A percentile compares a stretch with the other conserved stretches of the same genome.
phyloP scores from a whole-genome alignment of 2,329 filamentous ascomycete genomes.

The Chaetomiaceae sp. region DNA sequence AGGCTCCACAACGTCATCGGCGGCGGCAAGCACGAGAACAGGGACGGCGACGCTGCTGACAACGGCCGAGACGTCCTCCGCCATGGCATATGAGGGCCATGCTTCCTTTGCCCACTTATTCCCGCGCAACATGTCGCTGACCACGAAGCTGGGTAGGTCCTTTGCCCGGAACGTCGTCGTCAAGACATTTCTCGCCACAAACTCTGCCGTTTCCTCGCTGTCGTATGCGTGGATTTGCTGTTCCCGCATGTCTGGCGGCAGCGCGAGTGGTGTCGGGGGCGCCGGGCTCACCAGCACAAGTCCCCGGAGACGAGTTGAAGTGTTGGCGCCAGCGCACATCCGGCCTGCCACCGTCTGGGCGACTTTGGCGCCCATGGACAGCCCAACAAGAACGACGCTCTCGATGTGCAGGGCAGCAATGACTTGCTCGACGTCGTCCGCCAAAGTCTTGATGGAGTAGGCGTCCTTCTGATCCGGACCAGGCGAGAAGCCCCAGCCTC shows the following conservation, averaged over 20 bases:
- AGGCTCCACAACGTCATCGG: neutral
- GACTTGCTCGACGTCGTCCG: neutral
- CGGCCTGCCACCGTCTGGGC: neutral
- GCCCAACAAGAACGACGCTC: neutral
- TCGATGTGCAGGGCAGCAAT: neutral
- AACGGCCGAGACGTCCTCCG: neutral
- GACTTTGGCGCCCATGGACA: slow-evolving; percentile 7
- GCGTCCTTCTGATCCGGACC: neutral
- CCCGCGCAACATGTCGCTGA: neutral
- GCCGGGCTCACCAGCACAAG: slow-evolving; percentile 1
- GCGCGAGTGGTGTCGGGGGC: neutral
- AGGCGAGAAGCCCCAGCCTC: neutral
- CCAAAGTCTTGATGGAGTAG: neutral
- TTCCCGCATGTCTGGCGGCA: neutral
- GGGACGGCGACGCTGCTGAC: neutral
- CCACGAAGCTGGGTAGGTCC: neutral
- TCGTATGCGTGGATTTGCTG: slow-evolving; percentile 1
- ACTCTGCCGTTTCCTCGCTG: neutral
- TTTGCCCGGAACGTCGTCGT: neutral
- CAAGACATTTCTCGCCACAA: neutral
- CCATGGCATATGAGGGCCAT: neutral
- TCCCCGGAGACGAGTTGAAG: neutral
- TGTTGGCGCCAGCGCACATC: neutral
- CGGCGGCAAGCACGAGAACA: neutral
- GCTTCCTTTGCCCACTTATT: neutral